These are phyloP conservation scores for Aspergillus aculeatinus DNA, from an alignment of 2,329 filamentous ascomycete genomes.

Conservation along the genomic window DNA sequence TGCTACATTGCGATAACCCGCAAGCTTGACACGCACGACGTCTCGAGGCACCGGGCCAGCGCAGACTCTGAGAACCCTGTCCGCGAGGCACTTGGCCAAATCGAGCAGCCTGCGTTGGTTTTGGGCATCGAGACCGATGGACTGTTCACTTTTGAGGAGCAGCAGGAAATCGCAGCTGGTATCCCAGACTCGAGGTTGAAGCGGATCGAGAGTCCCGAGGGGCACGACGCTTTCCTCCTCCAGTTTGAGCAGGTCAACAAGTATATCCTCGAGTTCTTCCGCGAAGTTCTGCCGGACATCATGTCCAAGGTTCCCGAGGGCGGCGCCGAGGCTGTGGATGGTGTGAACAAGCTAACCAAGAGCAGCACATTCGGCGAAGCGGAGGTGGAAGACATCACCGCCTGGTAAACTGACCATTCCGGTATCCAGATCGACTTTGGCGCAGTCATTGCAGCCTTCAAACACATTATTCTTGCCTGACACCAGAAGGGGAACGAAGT, in stretches of 20 bases:
- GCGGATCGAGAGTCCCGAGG: slow-evolving; percentile 89
- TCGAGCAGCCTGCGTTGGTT: slow-evolving; percentile 86
- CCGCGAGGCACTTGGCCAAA: slow-evolving; percentile 72
- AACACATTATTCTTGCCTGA: slow-evolving; percentile 8
- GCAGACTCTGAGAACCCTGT: slow-evolving; percentile 51
- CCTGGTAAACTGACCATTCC: slow-evolving; percentile 62
- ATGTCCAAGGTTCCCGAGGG: slow-evolving; percentile 65
- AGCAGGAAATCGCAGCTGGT: slow-evolving; percentile 81
- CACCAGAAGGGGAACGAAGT: slow-evolving; percentile 8
- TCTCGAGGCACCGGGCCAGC: slow-evolving; percentile 70
- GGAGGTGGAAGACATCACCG: slow-evolving; percentile 93
- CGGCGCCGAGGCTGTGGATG: slow-evolving; percentile 50
- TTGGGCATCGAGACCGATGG: slow-evolving; percentile 95
- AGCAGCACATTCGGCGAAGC: slow-evolving; percentile 92
- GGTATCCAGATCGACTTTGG: slow-evolving; percentile 17
- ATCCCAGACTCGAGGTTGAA: slow-evolving; percentile 76
- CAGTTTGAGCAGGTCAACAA: slow-evolving; percentile 97
- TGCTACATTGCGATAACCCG: slow-evolving; percentile 99
- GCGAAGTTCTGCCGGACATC: slow-evolving; percentile 80
- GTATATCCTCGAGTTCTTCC: slow-evolving; percentile 80
- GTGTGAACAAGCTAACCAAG: slow-evolving; percentile 68
- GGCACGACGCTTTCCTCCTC: slow-evolving; percentile 92
- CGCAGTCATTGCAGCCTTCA: slow-evolving; percentile 32
- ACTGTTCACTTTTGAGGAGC: slow-evolving; percentile 94
- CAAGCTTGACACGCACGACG: slow-evolving; percentile 95